A percentile compares a stretch with the other conserved stretches of the same genome.
phyloP scores from a whole-genome alignment of 805 yeast genomes.

The Clavispora carvajalis region DNA sequence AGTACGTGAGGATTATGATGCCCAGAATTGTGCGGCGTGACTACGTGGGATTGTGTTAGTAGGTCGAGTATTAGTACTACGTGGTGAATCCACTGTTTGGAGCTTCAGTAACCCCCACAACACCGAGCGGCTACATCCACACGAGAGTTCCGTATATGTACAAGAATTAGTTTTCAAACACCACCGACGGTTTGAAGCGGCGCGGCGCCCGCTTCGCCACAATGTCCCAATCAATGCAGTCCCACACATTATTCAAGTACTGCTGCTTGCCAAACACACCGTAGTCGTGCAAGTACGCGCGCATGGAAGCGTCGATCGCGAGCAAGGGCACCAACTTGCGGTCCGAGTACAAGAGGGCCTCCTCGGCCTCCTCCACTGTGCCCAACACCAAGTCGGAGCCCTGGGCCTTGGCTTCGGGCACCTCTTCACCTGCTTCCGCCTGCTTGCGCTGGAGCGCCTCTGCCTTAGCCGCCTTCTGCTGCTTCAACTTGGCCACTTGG shows the following conservation, averaged over 20 bases:
- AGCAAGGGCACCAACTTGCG: slow-evolving; percentile 52
- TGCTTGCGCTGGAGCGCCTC: slow-evolving; percentile 22
- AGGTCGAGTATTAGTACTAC: too few relatives aligned
- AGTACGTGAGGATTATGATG: too few relatives aligned
- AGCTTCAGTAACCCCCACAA: too few relatives aligned
- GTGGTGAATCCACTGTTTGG: too few relatives aligned
- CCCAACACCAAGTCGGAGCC: slow-evolving; percentile 24
- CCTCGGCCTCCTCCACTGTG: slow-evolving; percentile 39
- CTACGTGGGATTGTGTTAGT: too few relatives aligned
- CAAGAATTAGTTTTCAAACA: slow-evolving; percentile 11
- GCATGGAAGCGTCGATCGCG: slow-evolving; percentile 68
- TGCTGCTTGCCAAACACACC: slow-evolving; percentile 57
- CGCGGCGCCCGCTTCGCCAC: slow-evolving; percentile 34
- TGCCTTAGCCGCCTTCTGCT: slow-evolving; percentile 27
- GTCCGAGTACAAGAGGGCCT: slow-evolving; percentile 28
- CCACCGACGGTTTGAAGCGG: slow-evolving; percentile 19
- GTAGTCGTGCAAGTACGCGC: slow-evolving; percentile 65
- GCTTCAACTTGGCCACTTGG: slow-evolving; percentile 41
- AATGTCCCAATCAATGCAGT: slow-evolving; percentile 40
- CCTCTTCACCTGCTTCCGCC: slow-evolving; percentile 18
- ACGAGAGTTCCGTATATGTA: slow-evolving; percentile 4
- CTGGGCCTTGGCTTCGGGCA: slow-evolving; percentile 6
- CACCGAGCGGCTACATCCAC: background rate
- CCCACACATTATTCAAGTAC: slow-evolving; percentile 41
- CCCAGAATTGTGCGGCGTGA: too few relatives aligned